A percentile compares a stretch with the other conserved stretches of the same genome.
phyloP scores from a whole-genome alignment of 176 grass and related monocot species.

The Carex parvula region DNA sequence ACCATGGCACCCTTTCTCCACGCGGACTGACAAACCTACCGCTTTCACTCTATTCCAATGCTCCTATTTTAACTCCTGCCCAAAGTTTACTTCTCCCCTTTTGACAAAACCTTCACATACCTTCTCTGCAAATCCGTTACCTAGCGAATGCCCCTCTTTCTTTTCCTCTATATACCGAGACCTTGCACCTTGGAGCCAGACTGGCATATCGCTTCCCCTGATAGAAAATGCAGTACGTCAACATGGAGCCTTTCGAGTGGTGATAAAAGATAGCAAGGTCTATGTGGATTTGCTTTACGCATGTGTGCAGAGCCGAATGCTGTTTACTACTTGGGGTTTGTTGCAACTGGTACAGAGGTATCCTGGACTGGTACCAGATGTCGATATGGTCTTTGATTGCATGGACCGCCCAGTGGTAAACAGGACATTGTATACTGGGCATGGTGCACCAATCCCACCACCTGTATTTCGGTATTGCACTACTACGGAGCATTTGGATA shows the following conservation, averaged over 20 bases:
- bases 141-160: constrained; percentile 50
- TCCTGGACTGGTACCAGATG: constrained; percentile 76
- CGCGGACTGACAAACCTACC: constrained; percentile 35
- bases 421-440: constrained; percentile 34
- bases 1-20: constrained; percentile 81
- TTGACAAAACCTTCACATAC: not conserved
- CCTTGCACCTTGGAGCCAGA: constrained; percentile 59
- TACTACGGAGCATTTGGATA: constrained; percentile 71
- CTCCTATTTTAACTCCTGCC: constrained; percentile 53
- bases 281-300: constrained; percentile 87
- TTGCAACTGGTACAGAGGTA: constrained; percentile 76
- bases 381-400: constrained; percentile 95
- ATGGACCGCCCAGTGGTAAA: constrained; percentile 81
- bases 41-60: constrained; percentile 51
- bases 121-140: not conserved
- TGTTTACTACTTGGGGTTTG: constrained; percentile 78
- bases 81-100: constrained; percentile 21
- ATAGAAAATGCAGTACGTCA: constrained; percentile 37
- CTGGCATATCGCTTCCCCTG: constrained; percentile 38
- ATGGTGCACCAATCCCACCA: constrained; percentile 35
- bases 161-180: constrained; percentile 66
- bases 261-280: constrained; percentile 55
- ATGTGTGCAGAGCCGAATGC: constrained; percentile 81
- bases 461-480: constrained; percentile 94
- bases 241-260: constrained; percentile 63